Evolutionary conservation across 106 monocot genomes (phyloP).

Genomic region (Allium fistulosum): DNA sequence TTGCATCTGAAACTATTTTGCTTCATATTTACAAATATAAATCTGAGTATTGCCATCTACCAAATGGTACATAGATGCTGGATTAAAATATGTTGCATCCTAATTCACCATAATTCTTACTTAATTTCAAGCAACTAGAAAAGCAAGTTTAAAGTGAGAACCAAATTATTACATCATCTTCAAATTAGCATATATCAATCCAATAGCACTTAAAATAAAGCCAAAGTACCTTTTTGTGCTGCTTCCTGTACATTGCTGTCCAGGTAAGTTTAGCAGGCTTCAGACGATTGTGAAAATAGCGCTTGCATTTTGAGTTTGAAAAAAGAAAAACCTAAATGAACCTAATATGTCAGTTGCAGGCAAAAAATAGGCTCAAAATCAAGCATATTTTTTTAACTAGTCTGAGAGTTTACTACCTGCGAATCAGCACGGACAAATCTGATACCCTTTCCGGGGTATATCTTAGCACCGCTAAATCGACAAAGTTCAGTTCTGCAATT

Average conservation of each 20-base stretch:
- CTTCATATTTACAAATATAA: too few species aligned
- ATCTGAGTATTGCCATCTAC: too few species aligned
- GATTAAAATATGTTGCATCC: too few species aligned
- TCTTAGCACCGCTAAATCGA: constrained; percentile 61
- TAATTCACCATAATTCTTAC: neutral
- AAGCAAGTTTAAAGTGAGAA: too few species aligned
- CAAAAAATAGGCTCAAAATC: neutral
- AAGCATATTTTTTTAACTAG: neutral
- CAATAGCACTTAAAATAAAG: neutral
- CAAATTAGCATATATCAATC: neutral
- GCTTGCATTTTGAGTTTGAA: constrained; percentile 58
- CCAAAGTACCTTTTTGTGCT: constrained; percentile 39
- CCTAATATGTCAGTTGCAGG: neutral
- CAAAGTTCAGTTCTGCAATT: constrained; percentile 29
- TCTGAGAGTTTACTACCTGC: constrained; percentile 16
- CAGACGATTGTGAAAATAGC: constrained; percentile 57
- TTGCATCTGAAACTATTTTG: too few species aligned
- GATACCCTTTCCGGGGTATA: constrained; percentile 65
- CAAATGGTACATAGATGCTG: neutral
- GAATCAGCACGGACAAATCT: constrained; percentile 56
- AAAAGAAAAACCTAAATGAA: constrained; percentile 44
- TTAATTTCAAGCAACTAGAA: neutral
- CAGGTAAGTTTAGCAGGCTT: constrained; percentile 46
- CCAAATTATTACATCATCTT: neutral
- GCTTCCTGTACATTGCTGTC: constrained; percentile 34